Percentiles rank a stretch among this genome's conserved stretches.
Evolutionary conservation across 2,329 filamentous ascomycete genomes (phyloP).

Genomic region (Phialocephala subalpina): DNA sequence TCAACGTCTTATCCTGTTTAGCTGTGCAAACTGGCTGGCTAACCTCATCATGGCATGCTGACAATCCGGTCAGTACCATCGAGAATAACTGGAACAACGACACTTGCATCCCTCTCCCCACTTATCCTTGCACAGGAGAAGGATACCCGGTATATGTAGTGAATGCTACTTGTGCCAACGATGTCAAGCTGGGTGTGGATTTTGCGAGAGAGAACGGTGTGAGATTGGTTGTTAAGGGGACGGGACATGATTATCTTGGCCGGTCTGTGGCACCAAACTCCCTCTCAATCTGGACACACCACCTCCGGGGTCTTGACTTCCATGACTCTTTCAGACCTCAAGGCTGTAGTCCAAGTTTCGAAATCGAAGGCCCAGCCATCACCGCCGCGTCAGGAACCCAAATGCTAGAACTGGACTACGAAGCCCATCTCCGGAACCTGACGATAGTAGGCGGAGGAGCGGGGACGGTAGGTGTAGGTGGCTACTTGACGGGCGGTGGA

Average conservation of each 20-base stretch:
- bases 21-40: conserved; percentile 43
- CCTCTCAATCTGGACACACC: conserved; percentile 61
- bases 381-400: conserved; percentile 62
- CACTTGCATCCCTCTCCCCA: conserved; percentile 55
- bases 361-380: conserved; percentile 57
- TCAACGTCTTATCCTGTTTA: conserved; percentile 45
- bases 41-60: conserved; percentile 48
- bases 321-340: conserved; percentile 52
- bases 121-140: conserved; percentile 47
- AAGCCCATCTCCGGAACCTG: conserved; percentile 53
- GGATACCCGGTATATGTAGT: conserved; percentile 52
- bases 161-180: conserved; percentile 34
- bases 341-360: conserved; percentile 48
- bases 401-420: conserved; percentile 56
- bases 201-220: conserved; percentile 47
- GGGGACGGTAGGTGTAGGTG: conserved; percentile 65
- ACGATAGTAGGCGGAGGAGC: conserved; percentile 63
- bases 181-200: conserved; percentile 42
- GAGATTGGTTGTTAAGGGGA: conserved; percentile 52
- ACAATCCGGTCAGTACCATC: conserved; percentile 48
- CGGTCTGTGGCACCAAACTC: conserved; percentile 51
- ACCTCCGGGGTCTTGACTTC: conserved; percentile 51
- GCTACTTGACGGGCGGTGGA: conserved; percentile 68
- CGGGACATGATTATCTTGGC: conserved; percentile 51
- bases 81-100: conserved; percentile 57